Evolutionary conservation across 106 monocot species (phyloP).

Genomic region (Apostasia ramifera): DNA sequence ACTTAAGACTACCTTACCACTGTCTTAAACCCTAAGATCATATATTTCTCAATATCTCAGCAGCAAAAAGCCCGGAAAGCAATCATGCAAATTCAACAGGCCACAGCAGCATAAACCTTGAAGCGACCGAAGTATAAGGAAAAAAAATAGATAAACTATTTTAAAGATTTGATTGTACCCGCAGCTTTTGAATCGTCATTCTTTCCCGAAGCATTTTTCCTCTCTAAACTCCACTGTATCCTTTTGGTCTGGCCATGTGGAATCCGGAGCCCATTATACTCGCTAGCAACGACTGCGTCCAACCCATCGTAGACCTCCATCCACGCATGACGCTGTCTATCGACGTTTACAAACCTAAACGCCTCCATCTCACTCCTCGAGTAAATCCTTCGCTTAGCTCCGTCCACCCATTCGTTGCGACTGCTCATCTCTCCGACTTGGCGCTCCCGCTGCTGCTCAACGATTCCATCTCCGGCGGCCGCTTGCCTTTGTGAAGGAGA

Average conservation of each 20-base stretch:
- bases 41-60: too few relatives aligned
- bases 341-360: slow-evolving; percentile 24
- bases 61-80: too few relatives aligned
- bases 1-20: too few relatives aligned
- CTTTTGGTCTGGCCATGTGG: slow-evolving; percentile 3
- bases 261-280: slow-evolving; percentile 27
- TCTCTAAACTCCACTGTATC: neutral
- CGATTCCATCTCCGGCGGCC: neutral
- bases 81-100: too few relatives aligned
- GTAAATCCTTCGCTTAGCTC: slow-evolving; percentile 15
- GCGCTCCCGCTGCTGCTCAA: neutral
- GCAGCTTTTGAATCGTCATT: neutral
- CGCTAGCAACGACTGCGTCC: slow-evolving; percentile 8
- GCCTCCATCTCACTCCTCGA: slow-evolving; percentile 38
- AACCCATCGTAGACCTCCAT: slow-evolving; percentile 30
- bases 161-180: neutral
- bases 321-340: slow-evolving; percentile 32
- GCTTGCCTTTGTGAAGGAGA: neutral
- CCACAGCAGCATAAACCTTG: too few relatives aligned
- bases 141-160: too few relatives aligned
- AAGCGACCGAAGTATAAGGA: too few relatives aligned
- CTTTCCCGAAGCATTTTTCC: neutral
- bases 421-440: neutral
- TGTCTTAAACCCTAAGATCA: too few relatives aligned
- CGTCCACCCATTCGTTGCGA: neutral